Conservation (phyloP, 768 basidiomycete genomes). For the Suillus luteus region DNA sequence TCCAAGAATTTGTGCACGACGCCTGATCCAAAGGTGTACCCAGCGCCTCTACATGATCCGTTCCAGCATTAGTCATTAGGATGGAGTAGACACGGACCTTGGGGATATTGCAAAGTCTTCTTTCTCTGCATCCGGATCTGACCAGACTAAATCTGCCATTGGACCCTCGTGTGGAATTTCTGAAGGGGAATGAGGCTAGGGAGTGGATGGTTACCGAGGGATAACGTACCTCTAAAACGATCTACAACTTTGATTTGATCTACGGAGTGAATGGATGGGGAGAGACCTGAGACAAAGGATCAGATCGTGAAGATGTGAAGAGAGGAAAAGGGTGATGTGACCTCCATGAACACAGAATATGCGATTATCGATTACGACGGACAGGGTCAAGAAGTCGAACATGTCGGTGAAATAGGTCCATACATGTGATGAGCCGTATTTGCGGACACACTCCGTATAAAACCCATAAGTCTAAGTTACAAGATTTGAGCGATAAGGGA, state of each 20-base stretch:
- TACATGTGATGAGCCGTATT: slow-evolving; percentile 93
- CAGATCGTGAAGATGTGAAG: not conserved
- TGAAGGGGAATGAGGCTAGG: slow-evolving; percentile 36
- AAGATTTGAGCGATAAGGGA: slow-evolving; percentile 21
- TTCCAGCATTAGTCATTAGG: slow-evolving; percentile 13
- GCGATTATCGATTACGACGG: slow-evolving; percentile 97
- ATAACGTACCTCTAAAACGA: slow-evolving; percentile 82
- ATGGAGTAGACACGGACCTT: slow-evolving; percentile 54
- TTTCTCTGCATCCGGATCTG: slow-evolving; percentile 98
- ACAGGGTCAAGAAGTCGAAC: slow-evolving; percentile 98
- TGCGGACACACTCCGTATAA: slow-evolving; percentile 96
- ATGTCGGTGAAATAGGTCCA: slow-evolving; percentile 99
- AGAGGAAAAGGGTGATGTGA: slow-evolving; percentile 27
- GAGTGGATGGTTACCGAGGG: slow-evolving; percentile 21
- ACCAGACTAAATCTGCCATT: slow-evolving; percentile 99
- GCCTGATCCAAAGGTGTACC: slow-evolving; percentile 97
- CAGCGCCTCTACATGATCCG: slow-evolving; percentile 72
- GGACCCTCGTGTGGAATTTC: slow-evolving; percentile 99
- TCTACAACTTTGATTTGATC: slow-evolving; percentile 99
- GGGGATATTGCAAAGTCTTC: slow-evolving; percentile 99
- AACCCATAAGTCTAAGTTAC: slow-evolving; percentile 89
- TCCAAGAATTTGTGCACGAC: slow-evolving; percentile 98
- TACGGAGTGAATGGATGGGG: slow-evolving; percentile 97
- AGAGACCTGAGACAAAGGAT: slow-evolving; percentile 64
- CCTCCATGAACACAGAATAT: slow-evolving; percentile 99